Conservation (phyloP, 2,329 filamentous ascomycete genomes). For the Cordyceps javanica region DNA sequence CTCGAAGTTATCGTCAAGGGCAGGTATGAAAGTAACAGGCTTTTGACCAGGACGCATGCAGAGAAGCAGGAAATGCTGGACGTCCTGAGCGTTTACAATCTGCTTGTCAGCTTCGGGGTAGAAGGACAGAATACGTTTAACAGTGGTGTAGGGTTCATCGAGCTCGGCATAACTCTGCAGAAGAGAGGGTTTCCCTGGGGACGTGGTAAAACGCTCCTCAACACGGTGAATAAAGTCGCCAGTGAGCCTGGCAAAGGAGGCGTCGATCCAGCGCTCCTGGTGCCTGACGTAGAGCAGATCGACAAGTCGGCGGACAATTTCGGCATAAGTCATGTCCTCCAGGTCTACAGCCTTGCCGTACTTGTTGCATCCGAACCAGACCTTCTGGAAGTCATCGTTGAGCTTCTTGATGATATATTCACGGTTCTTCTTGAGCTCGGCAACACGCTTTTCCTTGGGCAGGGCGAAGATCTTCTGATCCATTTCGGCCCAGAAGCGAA, state of each 20-base stretch:
- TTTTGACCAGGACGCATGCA: slow-evolving; percentile 92
- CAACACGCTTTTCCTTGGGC: slow-evolving; percentile 87
- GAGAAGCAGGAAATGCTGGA: slow-evolving; percentile 90
- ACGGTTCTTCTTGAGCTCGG: slow-evolving; percentile 81
- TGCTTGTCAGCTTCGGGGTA: slow-evolving; percentile 86
- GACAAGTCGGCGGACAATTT: slow-evolving; percentile 80
- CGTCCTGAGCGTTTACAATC: slow-evolving; percentile 96
- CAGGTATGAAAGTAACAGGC: slow-evolving; percentile 90
- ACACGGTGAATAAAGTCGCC: slow-evolving; percentile 95
- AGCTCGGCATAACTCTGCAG: slow-evolving; percentile 90
- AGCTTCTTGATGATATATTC: slow-evolving; percentile 92
- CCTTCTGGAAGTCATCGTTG: slow-evolving; percentile 94
- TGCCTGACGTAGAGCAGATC: slow-evolving; percentile 90
- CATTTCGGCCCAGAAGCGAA: slow-evolving; percentile 97
- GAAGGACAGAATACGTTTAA: slow-evolving; percentile 71
- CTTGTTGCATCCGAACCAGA: slow-evolving; percentile 88
- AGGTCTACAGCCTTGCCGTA: slow-evolving; percentile 76
- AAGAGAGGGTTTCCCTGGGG: slow-evolving; percentile 65
- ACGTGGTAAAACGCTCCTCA: slow-evolving; percentile 88
- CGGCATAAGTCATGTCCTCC: slow-evolving; percentile 92
- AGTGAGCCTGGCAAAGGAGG: slow-evolving; percentile 73
- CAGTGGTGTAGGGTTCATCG: slow-evolving; percentile 68
- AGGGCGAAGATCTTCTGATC: slow-evolving; percentile 96
- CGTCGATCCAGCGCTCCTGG: slow-evolving; percentile 86
- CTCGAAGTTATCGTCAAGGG: slow-evolving; percentile 95